These are phyloP conservation scores for Cyberlindnera euphorbiae DNA, from an alignment of 805 yeast genomes.

Conservation along the genomic window DNA sequence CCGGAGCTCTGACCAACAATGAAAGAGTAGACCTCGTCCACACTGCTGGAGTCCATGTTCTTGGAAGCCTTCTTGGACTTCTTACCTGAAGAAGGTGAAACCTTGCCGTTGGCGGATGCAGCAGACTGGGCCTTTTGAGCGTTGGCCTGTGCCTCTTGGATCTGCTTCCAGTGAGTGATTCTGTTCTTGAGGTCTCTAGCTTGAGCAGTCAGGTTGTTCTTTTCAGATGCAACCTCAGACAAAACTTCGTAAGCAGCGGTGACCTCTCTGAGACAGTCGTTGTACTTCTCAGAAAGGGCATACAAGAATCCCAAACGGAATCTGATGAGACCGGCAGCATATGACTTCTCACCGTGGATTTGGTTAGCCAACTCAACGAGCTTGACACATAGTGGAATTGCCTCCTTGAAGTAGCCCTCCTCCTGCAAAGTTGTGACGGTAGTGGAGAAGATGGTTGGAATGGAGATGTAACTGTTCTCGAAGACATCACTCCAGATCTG, in stretches of 20 bases:
- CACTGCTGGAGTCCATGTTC: slow-evolving; percentile 13
- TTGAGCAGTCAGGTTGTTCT: slow-evolving; percentile 63
- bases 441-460: slow-evolving; percentile 57
- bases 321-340: slow-evolving; percentile 58
- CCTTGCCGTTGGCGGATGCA: slow-evolving; percentile 23
- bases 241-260: slow-evolving; percentile 54
- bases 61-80: slow-evolving; percentile 26
- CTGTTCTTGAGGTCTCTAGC: slow-evolving; percentile 59
- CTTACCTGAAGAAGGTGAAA: slow-evolving; percentile 22
- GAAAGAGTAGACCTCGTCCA: slow-evolving; percentile 10
- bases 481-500: slow-evolving; percentile 53
- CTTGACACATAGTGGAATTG: slow-evolving; percentile 48
- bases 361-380: slow-evolving; percentile 47
- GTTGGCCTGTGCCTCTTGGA: slow-evolving; percentile 40
- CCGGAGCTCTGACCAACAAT: slow-evolving; percentile 17
- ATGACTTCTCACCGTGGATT: slow-evolving; percentile 54
- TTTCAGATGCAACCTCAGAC: slow-evolving; percentile 56
- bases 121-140: slow-evolving; percentile 10
- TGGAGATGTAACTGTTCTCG: slow-evolving; percentile 59
- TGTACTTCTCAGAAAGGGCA: slow-evolving; percentile 46
- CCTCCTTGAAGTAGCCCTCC: slow-evolving; percentile 40
- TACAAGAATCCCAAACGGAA: slow-evolving; percentile 67
- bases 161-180: slow-evolving; percentile 45
- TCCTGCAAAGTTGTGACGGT: slow-evolving; percentile 56
- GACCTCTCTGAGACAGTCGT: slow-evolving; percentile 53